phyloP scores from a whole-genome alignment of 2,329 filamentous ascomycete species.

The Hirsutella thompsonii region DNA sequence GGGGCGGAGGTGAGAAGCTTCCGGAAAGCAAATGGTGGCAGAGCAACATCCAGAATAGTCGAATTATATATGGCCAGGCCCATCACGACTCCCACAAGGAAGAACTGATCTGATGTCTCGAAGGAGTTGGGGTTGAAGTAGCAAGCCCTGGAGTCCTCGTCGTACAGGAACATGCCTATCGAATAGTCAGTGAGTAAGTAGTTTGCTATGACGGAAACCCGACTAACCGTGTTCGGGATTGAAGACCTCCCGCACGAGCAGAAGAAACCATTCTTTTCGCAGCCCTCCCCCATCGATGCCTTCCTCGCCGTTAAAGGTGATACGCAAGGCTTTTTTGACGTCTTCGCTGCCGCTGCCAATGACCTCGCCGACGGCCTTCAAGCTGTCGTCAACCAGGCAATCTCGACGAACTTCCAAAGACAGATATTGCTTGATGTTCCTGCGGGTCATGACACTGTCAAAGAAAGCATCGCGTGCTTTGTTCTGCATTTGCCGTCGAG shows the following conservation, averaged over 20 bases:
- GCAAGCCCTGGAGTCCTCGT: constrained; percentile 80
- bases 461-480: constrained; percentile 87
- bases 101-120: constrained; percentile 85
- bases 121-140: constrained; percentile 90
- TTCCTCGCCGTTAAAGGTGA: constrained; percentile 79
- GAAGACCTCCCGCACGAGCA: constrained; percentile 80
- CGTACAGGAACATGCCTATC: constrained; percentile 79
- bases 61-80: constrained; percentile 92
- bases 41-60: constrained; percentile 76
- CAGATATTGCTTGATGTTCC: constrained; percentile 64
- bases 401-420: constrained; percentile 68
- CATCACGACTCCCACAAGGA: constrained; percentile 75
- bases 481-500: constrained; percentile 75
- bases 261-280: constrained; percentile 88
- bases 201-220: neutral
- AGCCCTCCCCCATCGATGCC: constrained; percentile 82
- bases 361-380: constrained; percentile 73
- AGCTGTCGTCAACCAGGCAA: constrained; percentile 77
- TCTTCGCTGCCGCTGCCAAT: constrained; percentile 72
- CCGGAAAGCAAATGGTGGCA: constrained; percentile 81
- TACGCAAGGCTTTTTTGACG: constrained; percentile 78
- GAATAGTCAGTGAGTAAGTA: neutral
- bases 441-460: constrained; percentile 68
- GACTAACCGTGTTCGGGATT: constrained; percentile 73
- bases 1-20: constrained; percentile 73